These are phyloP conservation scores for Casaregolazyma suthepensis DNA, from an alignment of 1,139 yeast species.

Conservation along the genomic window DNA sequence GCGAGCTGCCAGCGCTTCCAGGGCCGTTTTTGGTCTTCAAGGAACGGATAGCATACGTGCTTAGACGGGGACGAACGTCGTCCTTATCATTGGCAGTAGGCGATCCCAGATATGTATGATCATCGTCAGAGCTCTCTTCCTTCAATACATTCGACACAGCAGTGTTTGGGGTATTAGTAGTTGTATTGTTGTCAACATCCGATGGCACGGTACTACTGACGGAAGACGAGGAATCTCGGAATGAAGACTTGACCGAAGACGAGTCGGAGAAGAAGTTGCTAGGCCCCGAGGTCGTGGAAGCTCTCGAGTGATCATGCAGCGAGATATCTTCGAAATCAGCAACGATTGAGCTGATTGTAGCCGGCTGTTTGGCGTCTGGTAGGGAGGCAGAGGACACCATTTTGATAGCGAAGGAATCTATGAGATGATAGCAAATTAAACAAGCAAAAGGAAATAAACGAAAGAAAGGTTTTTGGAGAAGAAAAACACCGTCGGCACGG, in stretches of 20 bases:
- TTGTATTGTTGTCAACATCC: conserved; percentile 3
- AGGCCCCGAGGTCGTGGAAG: conserved; percentile 14
- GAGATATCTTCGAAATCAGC: conserved; percentile 28
- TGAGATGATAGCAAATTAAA: not conserved
- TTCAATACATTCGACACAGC: not conserved
- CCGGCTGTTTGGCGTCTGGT: conserved; percentile 2
- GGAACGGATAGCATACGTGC: conserved; percentile 21
- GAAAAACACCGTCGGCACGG: not conserved
- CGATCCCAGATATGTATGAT: not conserved
- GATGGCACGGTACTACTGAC: conserved; percentile 8
- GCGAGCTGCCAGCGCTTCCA: not conserved
- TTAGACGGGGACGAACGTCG: conserved; percentile 12
- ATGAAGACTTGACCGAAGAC: conserved; percentile 1
- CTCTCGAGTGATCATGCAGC: conserved; percentile 15
- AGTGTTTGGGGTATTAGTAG: conserved; percentile 3
- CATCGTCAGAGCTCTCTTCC: conserved; percentile 7
- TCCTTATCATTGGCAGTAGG: not conserved
- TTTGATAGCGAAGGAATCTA: not conserved
- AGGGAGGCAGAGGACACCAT: not conserved
- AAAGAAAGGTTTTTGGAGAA: not conserved
- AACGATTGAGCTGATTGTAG: conserved; percentile 12
- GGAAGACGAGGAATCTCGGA: conserved; percentile 7
- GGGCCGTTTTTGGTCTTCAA: conserved; percentile 16
- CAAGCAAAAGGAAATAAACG: not conserved
- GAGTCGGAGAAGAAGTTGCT: conserved; percentile 12